A percentile compares a stretch with the other conserved stretches of the same genome.
These are phyloP conservation scores for Psilocybe cubensis DNA, from an alignment of 768 basidiomycete species.

Conservation along the genomic window DNA sequence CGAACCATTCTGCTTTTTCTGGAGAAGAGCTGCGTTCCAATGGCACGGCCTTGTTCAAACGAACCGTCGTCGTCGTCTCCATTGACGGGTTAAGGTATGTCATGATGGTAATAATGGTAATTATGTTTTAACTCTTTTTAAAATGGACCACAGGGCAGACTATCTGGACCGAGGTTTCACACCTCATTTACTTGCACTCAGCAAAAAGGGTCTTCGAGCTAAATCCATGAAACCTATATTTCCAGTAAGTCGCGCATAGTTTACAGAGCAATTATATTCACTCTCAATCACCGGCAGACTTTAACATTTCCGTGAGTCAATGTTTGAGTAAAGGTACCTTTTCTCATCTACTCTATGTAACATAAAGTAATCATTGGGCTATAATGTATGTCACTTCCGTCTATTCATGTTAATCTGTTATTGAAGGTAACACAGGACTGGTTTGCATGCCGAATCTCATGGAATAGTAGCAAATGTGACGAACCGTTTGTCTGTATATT, in stretches of 20 bases:
- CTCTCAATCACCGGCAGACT: slow-evolving; percentile 50
- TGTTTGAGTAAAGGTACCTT: background rate
- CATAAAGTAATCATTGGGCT: slow-evolving; percentile 83
- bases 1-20: slow-evolving; percentile 36
- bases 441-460: slow-evolving; percentile 87
- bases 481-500: background rate
- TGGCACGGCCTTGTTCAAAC: slow-evolving; percentile 82
- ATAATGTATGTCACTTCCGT: slow-evolving; percentile 58
- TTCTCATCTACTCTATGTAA: slow-evolving; percentile 5
- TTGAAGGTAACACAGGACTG: slow-evolving; percentile 60
- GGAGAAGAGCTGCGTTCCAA: slow-evolving; percentile 61
- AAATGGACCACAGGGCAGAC: slow-evolving; percentile 59
- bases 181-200: slow-evolving; percentile 80
- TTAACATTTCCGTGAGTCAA: slow-evolving; percentile 84
- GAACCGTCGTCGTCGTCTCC: slow-evolving; percentile 83
- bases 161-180: slow-evolving; percentile 87
- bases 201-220: slow-evolving; percentile 82
- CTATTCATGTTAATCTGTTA: background rate
- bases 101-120: background rate
- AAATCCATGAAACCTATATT: slow-evolving; percentile 89
- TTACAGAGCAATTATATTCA: background rate
- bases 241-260: slow-evolving; percentile 51
- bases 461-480: slow-evolving; percentile 87
- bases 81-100: slow-evolving; percentile 82
- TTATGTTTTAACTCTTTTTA: background rate